Evolutionary conservation across 148 eudicot species (phyloP).

Genomic region (Rhododendron griersonianum): DNA sequence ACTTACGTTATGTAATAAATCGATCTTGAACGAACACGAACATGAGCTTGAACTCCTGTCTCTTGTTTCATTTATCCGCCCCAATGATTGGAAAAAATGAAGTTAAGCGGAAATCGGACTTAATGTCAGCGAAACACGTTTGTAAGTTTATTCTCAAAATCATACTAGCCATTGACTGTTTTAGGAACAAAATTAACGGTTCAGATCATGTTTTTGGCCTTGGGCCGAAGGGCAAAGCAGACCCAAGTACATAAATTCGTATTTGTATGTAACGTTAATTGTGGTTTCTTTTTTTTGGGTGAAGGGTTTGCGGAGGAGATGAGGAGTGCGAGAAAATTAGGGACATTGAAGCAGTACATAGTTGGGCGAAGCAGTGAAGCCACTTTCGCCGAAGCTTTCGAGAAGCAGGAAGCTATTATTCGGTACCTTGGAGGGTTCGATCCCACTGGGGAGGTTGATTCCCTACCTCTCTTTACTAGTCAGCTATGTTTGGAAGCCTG

Average conservation of each 20-base stretch:
- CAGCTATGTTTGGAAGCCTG: not conserved
- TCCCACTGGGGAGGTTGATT: slow-evolving; percentile 73
- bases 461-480: not conserved
- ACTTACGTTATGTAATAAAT: not conserved
- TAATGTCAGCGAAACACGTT: too few species aligned
- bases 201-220: not conserved
- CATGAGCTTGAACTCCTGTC: too few species aligned
- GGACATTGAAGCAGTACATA: slow-evolving; percentile 59
- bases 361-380: slow-evolving; percentile 86
- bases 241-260: not conserved
- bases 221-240: not conserved
- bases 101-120: too few species aligned
- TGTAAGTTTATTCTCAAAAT: too few species aligned
- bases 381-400: slow-evolving; percentile 68
- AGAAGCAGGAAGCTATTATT: slow-evolving; percentile 71
- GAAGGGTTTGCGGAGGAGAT: slow-evolving; percentile 76
- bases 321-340: slow-evolving; percentile 59
- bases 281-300: not conserved
- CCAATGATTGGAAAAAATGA: too few species aligned
- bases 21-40: not conserved
- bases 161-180: not conserved
- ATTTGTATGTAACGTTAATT: not conserved
- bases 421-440: slow-evolving; percentile 60
- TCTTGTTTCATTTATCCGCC: too few species aligned
- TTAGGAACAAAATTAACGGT: not conserved